Percentiles rank a stretch among this genome's conserved stretches.
Evolutionary conservation across 2,329 filamentous ascomycete species (phyloP).

Genomic region (Colletotrichum magnum): DNA sequence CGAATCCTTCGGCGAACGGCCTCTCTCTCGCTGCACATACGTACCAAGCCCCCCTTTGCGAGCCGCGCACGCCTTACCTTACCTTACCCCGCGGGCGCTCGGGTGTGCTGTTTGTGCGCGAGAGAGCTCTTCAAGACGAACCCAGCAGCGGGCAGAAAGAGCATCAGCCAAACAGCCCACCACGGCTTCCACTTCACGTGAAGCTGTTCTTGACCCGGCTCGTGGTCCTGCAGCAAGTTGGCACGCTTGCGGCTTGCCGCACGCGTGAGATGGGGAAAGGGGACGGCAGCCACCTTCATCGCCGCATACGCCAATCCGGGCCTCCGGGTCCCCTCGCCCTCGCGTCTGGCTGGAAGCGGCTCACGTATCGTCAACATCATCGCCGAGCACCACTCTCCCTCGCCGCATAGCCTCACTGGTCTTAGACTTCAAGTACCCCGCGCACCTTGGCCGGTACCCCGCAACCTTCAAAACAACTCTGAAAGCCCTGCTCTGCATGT

Average conservation of each 20-base stretch:
- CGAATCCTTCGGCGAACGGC: conserved; percentile 7
- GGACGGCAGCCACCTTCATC: conserved; percentile 24
- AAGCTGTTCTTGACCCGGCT: not conserved
- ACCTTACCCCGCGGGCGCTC: not conserved
- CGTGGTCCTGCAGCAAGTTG: not conserved
- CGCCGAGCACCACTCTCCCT: not conserved
- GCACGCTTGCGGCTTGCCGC: no score
- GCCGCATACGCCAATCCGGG: conserved; percentile 3
- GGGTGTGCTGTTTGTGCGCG: conserved; percentile 8
- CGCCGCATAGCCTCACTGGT: conserved; percentile 3
- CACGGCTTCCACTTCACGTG: not conserved
- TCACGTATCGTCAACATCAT: conserved; percentile 2
- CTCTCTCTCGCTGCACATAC: conserved; percentile 17
- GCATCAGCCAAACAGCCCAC: not conserved
- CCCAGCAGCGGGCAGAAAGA: not conserved
- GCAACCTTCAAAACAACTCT: conserved; percentile 36
- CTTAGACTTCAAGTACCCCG: conserved; percentile 37
- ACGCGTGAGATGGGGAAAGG: not conserved
- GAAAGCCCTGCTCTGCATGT: not conserved
- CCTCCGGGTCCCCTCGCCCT: not conserved
- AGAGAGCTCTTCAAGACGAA: conserved; percentile 5
- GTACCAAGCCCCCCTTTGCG: not conserved
- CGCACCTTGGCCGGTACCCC: conserved; percentile 31
- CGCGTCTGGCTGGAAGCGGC: conserved; percentile 12
- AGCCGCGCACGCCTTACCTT: not conserved